Evolutionary conservation across 2,329 filamentous ascomycete species (phyloP).

Genomic region (Colletotrichum abscissum): DNA sequence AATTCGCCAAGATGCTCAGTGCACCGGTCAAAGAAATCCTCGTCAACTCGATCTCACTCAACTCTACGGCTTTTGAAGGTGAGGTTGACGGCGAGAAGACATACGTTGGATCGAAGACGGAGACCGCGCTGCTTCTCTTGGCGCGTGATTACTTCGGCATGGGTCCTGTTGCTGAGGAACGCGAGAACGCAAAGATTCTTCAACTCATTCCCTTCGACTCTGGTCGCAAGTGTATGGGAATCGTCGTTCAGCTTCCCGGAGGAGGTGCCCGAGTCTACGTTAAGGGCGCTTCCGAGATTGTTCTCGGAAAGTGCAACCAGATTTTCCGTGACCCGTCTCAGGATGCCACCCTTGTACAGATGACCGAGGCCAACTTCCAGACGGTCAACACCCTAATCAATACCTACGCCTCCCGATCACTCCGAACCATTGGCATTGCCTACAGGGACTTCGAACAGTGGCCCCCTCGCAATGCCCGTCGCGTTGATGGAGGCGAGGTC

Average conservation of each 20-base stretch:
- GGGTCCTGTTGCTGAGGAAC: constrained; percentile 72
- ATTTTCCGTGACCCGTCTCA: constrained; percentile 61
- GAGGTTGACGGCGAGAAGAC: constrained; percentile 73
- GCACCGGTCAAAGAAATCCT: constrained; percentile 63
- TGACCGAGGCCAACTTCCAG: constrained; percentile 65
- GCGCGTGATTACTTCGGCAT: constrained; percentile 75
- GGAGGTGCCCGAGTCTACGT: constrained; percentile 68
- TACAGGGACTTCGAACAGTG: constrained; percentile 88
- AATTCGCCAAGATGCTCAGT: constrained; percentile 60
- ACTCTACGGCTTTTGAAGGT: constrained; percentile 82
- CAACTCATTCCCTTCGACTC: constrained; percentile 84
- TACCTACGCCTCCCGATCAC: constrained; percentile 80
- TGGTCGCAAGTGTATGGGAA: constrained; percentile 77
- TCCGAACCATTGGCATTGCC: constrained; percentile 86
- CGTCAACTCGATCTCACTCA: constrained; percentile 70
- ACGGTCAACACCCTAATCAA: constrained; percentile 76
- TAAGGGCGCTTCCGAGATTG: constrained; percentile 74
- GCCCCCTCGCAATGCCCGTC: constrained; percentile 76
- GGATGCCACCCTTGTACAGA: constrained; percentile 52
- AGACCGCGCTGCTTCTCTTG: constrained; percentile 78
- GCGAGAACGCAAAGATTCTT: constrained; percentile 67
- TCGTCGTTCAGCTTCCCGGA: constrained; percentile 63
- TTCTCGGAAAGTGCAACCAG: constrained; percentile 67
- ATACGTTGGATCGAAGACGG: constrained; percentile 83
- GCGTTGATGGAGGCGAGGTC: constrained; percentile 67